phyloP scores from a whole-genome alignment of 2,329 filamentous ascomycete species.

The Torrubiellomyces zombiae region DNA sequence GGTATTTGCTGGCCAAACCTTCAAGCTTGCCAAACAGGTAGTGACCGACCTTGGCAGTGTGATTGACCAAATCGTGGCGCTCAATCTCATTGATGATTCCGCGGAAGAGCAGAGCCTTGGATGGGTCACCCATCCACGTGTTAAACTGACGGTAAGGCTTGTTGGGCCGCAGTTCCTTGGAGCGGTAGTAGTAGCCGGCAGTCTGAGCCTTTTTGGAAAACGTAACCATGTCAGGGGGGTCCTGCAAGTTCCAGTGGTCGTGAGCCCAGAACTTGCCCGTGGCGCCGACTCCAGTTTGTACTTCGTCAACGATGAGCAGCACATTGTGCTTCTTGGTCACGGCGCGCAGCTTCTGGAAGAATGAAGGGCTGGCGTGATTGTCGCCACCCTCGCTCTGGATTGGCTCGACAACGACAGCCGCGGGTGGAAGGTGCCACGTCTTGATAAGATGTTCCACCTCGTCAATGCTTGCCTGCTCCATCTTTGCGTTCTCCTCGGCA shows the following conservation, averaged over 20 bases:
- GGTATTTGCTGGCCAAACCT: slow-evolving; percentile 51
- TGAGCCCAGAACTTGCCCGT: slow-evolving; percentile 95
- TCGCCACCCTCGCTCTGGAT: slow-evolving; percentile 90
- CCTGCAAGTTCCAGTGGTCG: slow-evolving; percentile 73
- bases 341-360: slow-evolving; percentile 72
- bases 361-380: slow-evolving; percentile 77
- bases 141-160: slow-evolving; percentile 95
- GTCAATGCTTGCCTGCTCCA: slow-evolving; percentile 65
- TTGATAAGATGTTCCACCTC: slow-evolving; percentile 72
- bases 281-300: slow-evolving; percentile 83
- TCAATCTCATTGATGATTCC: slow-evolving; percentile 73
- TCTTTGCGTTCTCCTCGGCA: slow-evolving; percentile 61
- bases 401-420: slow-evolving; percentile 73
- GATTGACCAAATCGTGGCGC: slow-evolving; percentile 56
- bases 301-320: slow-evolving; percentile 83
- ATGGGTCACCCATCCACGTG: slow-evolving; percentile 92
- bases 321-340: slow-evolving; percentile 63
- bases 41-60: slow-evolving; percentile 62
- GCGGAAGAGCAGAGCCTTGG: slow-evolving; percentile 69
- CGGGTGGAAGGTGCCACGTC: slow-evolving; percentile 62
- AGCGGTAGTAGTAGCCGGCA: slow-evolving; percentile 80
- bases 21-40: slow-evolving; percentile 62
- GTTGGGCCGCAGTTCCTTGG: slow-evolving; percentile 67
- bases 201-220: slow-evolving; percentile 94
- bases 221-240: slow-evolving; percentile 82